phyloP scores from a whole-genome alignment of 768 basidiomycete species.

The Leucosporidium scottii region DNA sequence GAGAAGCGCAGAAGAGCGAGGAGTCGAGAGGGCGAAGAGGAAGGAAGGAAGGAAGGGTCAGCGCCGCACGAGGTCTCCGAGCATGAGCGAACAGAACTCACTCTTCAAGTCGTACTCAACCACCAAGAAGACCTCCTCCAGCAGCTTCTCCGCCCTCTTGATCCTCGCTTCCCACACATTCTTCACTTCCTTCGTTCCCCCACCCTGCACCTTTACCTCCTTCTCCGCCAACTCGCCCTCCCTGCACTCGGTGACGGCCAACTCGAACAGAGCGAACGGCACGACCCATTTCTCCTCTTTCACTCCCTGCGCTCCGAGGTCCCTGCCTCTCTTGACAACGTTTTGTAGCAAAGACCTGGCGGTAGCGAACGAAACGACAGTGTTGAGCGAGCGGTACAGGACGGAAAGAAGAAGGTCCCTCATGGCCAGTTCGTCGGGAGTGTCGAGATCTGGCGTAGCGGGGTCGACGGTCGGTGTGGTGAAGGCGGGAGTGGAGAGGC shows the following conservation, averaged over 20 bases:
- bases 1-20: no score
- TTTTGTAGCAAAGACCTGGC: neutral
- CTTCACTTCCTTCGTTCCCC: conserved; percentile 1
- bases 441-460: conserved; percentile 24
- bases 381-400: conserved; percentile 19
- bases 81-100: neutral
- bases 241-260: conserved; percentile 3
- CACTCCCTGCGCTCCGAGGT: neutral
- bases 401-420: conserved; percentile 30
- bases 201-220: conserved; percentile 1
- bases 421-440: conserved; percentile 21
- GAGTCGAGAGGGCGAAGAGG: no score
- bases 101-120: conserved; percentile 23
- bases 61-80: no score
- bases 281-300: conserved; percentile 22
- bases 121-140: conserved; percentile 2
- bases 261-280: conserved; percentile 18
- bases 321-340: neutral
- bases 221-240: conserved; percentile 7
- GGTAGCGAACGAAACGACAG: conserved; percentile 1
- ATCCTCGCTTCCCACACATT: neutral
- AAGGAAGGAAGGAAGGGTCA: no score
- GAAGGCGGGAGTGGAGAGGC: neutral
- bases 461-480: neutral
- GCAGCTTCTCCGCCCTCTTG: conserved; percentile 6